Evolutionary conservation across 129 eudicot genomes (phyloP).

Genomic region (Oenanthe sinensis): DNA sequence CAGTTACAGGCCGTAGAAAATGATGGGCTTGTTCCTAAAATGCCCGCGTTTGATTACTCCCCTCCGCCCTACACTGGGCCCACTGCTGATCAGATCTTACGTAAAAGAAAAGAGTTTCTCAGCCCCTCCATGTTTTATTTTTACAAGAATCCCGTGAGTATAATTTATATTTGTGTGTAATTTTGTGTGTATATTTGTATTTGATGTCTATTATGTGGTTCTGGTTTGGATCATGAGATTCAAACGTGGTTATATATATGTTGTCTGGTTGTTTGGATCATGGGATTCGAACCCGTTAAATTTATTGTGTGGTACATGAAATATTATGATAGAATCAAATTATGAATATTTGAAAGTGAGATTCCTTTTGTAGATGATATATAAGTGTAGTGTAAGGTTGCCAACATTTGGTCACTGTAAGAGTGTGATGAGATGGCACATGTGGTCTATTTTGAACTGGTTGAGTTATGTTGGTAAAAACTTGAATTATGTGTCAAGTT

Average conservation of each 20-base stretch:
- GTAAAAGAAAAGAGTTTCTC: slow-evolving; percentile 65
- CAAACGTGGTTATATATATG: no score
- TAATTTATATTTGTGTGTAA: not conserved
- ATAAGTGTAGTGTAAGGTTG: not conserved
- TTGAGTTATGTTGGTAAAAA: not conserved
- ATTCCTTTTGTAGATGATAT: no score
- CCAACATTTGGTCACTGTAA: not conserved
- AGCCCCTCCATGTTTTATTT: slow-evolving; percentile 83
- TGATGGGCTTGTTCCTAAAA: slow-evolving; percentile 26
- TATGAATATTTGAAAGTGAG: not conserved
- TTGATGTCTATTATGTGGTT: no score
- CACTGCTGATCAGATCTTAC: slow-evolving; percentile 47
- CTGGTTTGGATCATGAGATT: no score
- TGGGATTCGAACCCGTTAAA: no score
- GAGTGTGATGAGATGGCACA: no score
- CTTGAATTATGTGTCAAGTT: not conserved
- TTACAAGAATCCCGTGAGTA: slow-evolving; percentile 67
- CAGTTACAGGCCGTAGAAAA: slow-evolving; percentile 6
- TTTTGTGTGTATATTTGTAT: not conserved
- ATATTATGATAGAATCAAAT: not conserved
- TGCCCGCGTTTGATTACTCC: slow-evolving; percentile 66
- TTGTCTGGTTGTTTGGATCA: no score
- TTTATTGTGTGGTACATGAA: no score
- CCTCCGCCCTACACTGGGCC: slow-evolving; percentile 85
- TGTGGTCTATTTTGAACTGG: not conserved